phyloP scores from a whole-genome alignment of 2,329 filamentous ascomycete genomes.

The Cyphellophora attinorum region DNA sequence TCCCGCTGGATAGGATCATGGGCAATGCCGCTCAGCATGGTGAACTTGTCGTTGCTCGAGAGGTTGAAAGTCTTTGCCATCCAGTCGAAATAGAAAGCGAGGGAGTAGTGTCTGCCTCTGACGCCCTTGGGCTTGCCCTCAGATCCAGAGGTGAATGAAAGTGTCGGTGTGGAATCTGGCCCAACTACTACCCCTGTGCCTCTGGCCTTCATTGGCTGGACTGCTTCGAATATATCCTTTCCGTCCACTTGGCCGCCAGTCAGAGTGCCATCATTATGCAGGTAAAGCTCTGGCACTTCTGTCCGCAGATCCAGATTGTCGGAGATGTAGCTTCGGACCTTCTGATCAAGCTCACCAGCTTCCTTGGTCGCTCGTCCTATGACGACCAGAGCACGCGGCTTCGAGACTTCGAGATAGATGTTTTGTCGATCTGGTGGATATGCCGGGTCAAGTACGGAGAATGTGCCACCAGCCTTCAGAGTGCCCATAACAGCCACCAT shows the following conservation, averaged over 20 bases:
- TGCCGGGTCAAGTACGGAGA: conserved; percentile 62
- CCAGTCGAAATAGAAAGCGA: conserved; percentile 85
- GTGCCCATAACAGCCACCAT: conserved; percentile 74
- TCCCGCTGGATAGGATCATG: conserved; percentile 52
- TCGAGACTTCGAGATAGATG: conserved; percentile 72
- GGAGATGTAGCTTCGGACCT: conserved; percentile 59
- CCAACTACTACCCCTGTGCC: conserved; percentile 69
- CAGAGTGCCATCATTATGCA: conserved; percentile 62
- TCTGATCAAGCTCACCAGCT: conserved; percentile 51
- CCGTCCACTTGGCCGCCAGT: conserved; percentile 58
- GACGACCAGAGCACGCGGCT: conserved; percentile 60
- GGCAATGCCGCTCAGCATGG: conserved; percentile 76
- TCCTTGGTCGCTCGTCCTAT: conserved; percentile 65
- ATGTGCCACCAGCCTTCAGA: conserved; percentile 48
- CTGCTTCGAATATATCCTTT: conserved; percentile 55
- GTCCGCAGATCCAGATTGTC: conserved; percentile 64
- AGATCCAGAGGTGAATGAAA: conserved; percentile 62
- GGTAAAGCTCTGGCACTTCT: conserved; percentile 61
- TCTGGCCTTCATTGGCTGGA: conserved; percentile 42
- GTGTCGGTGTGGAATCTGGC: conserved; percentile 70
- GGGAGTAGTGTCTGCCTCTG: conserved; percentile 71
- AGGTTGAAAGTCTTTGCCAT: conserved; percentile 79
- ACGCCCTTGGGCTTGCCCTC: conserved; percentile 83
- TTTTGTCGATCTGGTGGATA: conserved; percentile 75
- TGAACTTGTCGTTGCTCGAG: conserved; percentile 63